Evolutionary conservation across 1,139 yeast species (phyloP).

Genomic region (Suhomyces terraborum): DNA sequence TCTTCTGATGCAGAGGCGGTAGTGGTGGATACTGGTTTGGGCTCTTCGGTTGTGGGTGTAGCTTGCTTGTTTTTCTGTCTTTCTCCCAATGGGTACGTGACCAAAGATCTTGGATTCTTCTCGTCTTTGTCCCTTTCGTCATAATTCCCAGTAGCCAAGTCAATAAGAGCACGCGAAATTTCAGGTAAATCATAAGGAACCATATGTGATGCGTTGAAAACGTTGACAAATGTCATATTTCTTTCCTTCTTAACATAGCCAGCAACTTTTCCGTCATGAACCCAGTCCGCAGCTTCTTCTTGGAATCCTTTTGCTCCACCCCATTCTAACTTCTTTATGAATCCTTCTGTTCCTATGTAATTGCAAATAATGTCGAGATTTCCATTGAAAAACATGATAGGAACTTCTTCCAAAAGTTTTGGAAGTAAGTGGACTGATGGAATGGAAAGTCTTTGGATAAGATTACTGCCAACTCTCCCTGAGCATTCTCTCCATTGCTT

Average conservation of each 20-base stretch:
- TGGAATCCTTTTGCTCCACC: conserved; percentile 63
- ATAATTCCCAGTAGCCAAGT: conserved; percentile 43
- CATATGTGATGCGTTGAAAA: conserved; percentile 87
- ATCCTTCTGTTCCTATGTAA: conserved; percentile 68
- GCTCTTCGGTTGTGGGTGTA: conserved; percentile 5
- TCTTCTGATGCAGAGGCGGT: conserved; percentile 3
- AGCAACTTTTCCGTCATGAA: conserved; percentile 45
- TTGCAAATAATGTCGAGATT: conserved; percentile 90
- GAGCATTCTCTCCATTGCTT: conserved; percentile 79
- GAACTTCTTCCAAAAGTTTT: conserved; percentile 56
- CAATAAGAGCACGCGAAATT: conserved; percentile 68
- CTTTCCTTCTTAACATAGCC: conserved; percentile 61
- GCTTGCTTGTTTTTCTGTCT: conserved; percentile 14
- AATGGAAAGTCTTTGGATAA: conserved; percentile 53
- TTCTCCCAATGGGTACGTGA: conserved; percentile 39
- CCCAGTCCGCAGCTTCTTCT: conserved; percentile 52
- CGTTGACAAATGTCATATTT: conserved; percentile 74
- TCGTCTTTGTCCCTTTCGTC: conserved; percentile 23
- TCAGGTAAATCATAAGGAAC: conserved; percentile 85
- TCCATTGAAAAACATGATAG: conserved; percentile 80
- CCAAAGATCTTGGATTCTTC: conserved; percentile 19
- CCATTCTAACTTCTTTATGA: conserved; percentile 68
- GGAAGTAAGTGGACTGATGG: conserved; percentile 74
- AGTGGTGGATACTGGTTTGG: conserved; percentile 1
- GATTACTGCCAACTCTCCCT: conserved; percentile 51